These are phyloP conservation scores for Fraxinus sp. DNA, from an alignment of 305 asterid species.

Conservation along the genomic window DNA sequence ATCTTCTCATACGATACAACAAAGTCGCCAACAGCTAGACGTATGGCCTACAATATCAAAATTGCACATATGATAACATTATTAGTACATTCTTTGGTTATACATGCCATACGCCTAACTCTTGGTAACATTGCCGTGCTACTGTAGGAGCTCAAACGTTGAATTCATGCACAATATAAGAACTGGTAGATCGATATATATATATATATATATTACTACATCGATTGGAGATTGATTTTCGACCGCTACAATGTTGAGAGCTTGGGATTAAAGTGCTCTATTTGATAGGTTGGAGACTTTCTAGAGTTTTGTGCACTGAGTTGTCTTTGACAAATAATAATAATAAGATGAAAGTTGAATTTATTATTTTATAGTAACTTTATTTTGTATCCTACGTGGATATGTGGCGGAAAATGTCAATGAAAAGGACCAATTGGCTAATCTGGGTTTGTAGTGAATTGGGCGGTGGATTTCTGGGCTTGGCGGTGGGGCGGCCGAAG, in stretches of 20 bases:
- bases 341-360: background rate
- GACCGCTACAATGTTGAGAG: background rate
- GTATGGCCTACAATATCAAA: no score
- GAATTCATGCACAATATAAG: background rate
- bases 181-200: background rate
- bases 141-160: background rate
- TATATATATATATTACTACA: no score
- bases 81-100: no score
- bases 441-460: background rate
- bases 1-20: no score
- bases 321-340: background rate
- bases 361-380: background rate
- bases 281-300: background rate
- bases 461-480: background rate
- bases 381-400: background rate
- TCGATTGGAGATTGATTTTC: background rate
- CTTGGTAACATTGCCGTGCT: background rate
- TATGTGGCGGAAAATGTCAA: background rate
- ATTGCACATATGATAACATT: background rate
- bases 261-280: background rate
- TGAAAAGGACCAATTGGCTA: background rate
- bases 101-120: no score
- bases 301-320: background rate
- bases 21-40: background rate
- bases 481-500: conserved; percentile 2